Conservation (phyloP, 176 grass and related monocot species). For the Musa acuminata region DNA sequence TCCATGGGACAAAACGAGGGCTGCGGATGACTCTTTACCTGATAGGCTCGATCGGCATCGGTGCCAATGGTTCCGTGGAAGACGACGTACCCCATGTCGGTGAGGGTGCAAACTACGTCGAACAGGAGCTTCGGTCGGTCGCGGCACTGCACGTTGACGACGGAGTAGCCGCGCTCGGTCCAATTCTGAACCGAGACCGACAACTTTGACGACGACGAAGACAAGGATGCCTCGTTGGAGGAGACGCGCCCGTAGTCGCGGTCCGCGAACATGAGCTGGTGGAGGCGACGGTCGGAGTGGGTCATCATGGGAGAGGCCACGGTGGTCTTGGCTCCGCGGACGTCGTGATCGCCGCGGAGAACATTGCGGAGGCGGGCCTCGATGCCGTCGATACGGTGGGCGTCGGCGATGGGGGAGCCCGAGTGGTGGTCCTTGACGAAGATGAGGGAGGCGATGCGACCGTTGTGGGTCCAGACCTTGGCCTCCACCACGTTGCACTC, state of each 20-base stretch:
- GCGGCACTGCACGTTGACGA: constrained; percentile 70
- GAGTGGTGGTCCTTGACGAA: constrained; percentile 60
- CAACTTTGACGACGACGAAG: constrained; percentile 2
- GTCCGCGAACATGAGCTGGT: constrained; percentile 86
- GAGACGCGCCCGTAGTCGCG: constrained; percentile 32
- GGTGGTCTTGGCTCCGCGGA: constrained; percentile 37
- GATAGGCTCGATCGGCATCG: constrained; percentile 64
- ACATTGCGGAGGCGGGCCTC: constrained; percentile 56
- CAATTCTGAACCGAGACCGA: constrained; percentile 64
- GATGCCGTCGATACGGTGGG: constrained; percentile 35
- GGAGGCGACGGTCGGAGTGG: constrained; percentile 61
- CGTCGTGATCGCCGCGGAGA: constrained; percentile 35
- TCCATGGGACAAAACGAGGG: no score
- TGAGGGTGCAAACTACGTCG: constrained; percentile 88
- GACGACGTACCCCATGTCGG: constrained; percentile 95
- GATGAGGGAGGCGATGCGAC: constrained; percentile 58
- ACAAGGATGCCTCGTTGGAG: background rate
- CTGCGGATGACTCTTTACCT: constrained; percentile 26
- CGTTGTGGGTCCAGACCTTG: constrained; percentile 79
- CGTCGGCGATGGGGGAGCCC: constrained; percentile 39
- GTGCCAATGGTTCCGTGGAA: constrained; percentile 89
- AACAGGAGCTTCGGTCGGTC: constrained; percentile 87
- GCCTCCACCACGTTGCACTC: constrained; percentile 52
- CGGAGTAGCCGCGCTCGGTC: constrained; percentile 75
- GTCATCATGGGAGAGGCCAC: constrained; percentile 21